Evolutionary conservation across 2,329 filamentous ascomycete species (phyloP).

Genomic region (Pestalotiopsis fici): DNA sequence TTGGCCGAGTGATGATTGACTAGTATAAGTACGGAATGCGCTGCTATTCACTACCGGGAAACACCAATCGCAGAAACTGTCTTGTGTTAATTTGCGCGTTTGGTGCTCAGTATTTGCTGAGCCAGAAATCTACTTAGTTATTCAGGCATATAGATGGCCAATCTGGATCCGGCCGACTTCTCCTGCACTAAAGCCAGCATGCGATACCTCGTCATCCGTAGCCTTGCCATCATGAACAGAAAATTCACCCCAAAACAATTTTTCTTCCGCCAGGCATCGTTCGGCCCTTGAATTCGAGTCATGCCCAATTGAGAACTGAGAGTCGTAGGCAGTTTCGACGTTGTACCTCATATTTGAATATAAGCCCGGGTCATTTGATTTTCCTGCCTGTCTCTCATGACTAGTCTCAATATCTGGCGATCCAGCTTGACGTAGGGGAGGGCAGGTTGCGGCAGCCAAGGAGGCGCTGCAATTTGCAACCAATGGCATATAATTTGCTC

Average conservation of each 20-base stretch:
- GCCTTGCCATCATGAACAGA: neutral
- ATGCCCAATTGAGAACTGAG: neutral
- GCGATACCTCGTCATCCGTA: neutral
- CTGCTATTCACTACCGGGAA: too few relatives aligned
- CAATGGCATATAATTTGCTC: constrained; percentile 8
- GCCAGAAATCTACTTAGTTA: neutral
- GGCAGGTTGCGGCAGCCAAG: constrained; percentile 8
- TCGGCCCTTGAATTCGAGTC: neutral
- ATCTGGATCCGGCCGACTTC: neutral
- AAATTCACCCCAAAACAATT: neutral
- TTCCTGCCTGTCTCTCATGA: neutral
- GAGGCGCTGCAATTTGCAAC: constrained; percentile 8
- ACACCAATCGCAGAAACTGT: too few relatives aligned
- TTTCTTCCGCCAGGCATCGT: neutral
- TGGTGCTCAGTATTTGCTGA: neutral
- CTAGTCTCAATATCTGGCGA: neutral
- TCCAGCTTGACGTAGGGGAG: neutral
- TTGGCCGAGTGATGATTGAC: too few relatives aligned
- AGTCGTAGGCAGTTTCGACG: neutral
- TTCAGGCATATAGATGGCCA: neutral
- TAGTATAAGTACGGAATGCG: too few relatives aligned
- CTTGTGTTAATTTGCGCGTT: too few relatives aligned
- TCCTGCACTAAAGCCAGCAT: neutral
- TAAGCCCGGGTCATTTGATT: neutral
- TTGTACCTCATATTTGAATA: neutral